A percentile compares a stretch with the other conserved stretches of the same genome.
phyloP scores from a whole-genome alignment of 1,284 basidiomycete genomes.

The Tilletia caries region DNA sequence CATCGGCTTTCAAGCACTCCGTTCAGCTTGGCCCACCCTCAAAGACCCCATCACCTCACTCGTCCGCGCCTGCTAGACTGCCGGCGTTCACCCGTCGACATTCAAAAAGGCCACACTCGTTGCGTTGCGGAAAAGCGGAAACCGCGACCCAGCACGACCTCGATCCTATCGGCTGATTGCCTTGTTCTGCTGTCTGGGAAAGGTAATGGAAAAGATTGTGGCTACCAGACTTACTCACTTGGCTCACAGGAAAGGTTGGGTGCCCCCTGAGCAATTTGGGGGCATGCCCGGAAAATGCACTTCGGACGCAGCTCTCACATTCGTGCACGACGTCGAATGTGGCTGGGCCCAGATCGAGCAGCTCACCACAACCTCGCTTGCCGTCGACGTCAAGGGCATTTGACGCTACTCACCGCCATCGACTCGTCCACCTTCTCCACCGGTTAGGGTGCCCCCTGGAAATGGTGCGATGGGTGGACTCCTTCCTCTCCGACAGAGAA shows the following conservation, averaged over 20 bases:
- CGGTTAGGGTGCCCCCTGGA: background rate
- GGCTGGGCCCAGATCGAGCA: no score
- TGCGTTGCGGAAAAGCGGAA: background rate
- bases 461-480: background rate
- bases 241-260: background rate
- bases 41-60: background rate
- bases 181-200: background rate
- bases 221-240: background rate
- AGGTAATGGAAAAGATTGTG: constrained; percentile 8
- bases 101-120: background rate
- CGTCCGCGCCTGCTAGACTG: background rate
- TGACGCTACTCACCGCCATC: no score
- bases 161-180: background rate
- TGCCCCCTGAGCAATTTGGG: background rate
- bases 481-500: background rate
- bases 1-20: no score
- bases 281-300: no score
- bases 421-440: background rate
- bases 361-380: no score
- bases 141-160: background rate
- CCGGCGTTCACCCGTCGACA: background rate
- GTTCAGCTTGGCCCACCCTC: no score
- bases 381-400: no score
- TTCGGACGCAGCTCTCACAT: no score
- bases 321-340: no score